Percentiles rank a stretch among this genome's conserved stretches.
These are phyloP conservation scores for Verticillium longisporum DNA, from an alignment of 2,329 filamentous ascomycete species.

Conservation along the genomic window DNA sequence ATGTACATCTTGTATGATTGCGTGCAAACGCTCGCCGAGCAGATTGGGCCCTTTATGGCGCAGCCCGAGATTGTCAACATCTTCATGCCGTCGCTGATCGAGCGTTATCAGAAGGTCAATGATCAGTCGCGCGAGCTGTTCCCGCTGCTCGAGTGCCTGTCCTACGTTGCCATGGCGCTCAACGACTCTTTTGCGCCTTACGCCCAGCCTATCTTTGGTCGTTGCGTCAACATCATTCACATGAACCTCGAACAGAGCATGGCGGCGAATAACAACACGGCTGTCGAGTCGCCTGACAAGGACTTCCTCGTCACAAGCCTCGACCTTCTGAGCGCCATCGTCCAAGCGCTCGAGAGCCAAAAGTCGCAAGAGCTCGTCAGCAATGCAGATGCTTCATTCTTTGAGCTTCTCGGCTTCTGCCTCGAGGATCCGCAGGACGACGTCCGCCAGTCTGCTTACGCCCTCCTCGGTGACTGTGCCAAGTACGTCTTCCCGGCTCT, in stretches of 20 bases:
- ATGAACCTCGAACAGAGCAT: conserved; percentile 79
- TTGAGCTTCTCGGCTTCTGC: conserved; percentile 83
- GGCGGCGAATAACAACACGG: conserved; percentile 59
- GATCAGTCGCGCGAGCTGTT: conserved; percentile 93
- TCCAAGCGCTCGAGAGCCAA: conserved; percentile 73
- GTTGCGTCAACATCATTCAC: conserved; percentile 88
- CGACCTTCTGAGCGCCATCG: conserved; percentile 85
- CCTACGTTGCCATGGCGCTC: conserved; percentile 85
- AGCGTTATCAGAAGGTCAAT: conserved; percentile 77
- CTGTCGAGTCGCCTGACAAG: conserved; percentile 78
- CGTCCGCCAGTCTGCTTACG: conserved; percentile 93
- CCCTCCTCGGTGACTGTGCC: conserved; percentile 87
- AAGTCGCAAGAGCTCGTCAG: conserved; percentile 73
- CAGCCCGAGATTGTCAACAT: conserved; percentile 72
- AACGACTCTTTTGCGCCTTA: conserved; percentile 78
- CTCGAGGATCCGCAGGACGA: conserved; percentile 89
- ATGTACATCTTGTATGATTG: conserved; percentile 99
- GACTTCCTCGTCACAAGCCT: conserved; percentile 95
- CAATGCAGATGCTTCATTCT: conserved; percentile 73
- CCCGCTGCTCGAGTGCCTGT: conserved; percentile 90
- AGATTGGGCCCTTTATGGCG: conserved; percentile 77
- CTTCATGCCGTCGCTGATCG: conserved; percentile 88
- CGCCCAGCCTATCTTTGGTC: conserved; percentile 75
- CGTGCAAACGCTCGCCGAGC: conserved; percentile 91
- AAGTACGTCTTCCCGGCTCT: conserved; percentile 85